These are phyloP conservation scores for Cercophora scortea DNA, from an alignment of 495 filamentous ascomycete genomes.

Conservation along the genomic window DNA sequence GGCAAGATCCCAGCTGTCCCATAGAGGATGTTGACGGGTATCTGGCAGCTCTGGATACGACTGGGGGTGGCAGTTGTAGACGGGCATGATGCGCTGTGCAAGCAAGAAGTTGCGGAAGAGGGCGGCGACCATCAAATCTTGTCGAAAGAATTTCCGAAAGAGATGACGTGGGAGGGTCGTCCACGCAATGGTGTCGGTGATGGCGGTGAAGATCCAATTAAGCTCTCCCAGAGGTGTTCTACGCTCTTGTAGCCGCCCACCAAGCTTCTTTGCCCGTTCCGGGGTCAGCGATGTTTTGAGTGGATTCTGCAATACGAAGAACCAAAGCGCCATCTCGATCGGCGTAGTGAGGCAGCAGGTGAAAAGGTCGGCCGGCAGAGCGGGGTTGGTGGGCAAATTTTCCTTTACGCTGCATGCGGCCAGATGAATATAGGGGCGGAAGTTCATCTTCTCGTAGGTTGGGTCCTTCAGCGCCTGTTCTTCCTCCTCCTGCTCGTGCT, in stretches of 20 bases:
- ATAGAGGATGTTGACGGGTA: constrained; percentile 87
- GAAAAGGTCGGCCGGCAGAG: constrained; percentile 91
- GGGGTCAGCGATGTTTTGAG: constrained; percentile 65
- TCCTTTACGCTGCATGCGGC: constrained; percentile 86
- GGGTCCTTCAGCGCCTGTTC: constrained; percentile 67
- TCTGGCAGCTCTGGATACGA: constrained; percentile 83
- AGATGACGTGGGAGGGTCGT: constrained; percentile 79
- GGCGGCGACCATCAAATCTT: constrained; percentile 98
- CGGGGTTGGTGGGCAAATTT: constrained; percentile 92
- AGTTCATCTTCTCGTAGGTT: constrained; percentile 58
- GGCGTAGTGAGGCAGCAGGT: constrained; percentile 93
- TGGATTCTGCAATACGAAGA: constrained; percentile 89
- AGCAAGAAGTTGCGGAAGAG: constrained; percentile 94
- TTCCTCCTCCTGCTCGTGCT: constrained; percentile 78
- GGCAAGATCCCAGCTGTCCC: constrained; percentile 96
- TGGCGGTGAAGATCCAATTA: constrained; percentile 99
- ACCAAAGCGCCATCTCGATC: constrained; percentile 92
- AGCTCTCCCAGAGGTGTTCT: constrained; percentile 91
- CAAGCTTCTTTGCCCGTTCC: constrained; percentile 72
- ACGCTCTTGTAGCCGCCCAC: constrained; percentile 83
- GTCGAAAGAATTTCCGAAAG: constrained; percentile 93
- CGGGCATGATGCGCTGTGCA: constrained; percentile 89
- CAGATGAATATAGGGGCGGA: constrained; percentile 72
- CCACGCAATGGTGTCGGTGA: constrained; percentile 99
- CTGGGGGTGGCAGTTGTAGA: constrained; percentile 88